Evolutionary conservation across 1,139 yeast genomes (phyloP).

Genomic region (Debaryomycetaceae sp.): DNA sequence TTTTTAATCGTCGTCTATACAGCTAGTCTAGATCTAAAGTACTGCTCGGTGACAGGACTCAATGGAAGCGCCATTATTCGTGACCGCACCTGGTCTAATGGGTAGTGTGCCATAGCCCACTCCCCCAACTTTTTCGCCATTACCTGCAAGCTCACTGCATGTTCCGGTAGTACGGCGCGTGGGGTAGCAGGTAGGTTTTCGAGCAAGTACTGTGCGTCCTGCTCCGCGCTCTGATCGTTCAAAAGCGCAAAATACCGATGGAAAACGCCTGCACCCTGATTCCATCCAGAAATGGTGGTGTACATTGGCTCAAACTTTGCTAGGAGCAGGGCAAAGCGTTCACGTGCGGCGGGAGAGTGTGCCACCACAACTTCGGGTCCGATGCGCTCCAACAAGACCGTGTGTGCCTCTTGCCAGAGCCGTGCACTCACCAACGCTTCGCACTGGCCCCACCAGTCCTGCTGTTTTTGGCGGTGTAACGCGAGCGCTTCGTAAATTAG

Average conservation of each 20-base stretch:
- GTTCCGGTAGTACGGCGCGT: slow-evolving; percentile 15
- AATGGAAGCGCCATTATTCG: slow-evolving; percentile 26
- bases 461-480: slow-evolving; percentile 23
- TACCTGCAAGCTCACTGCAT: slow-evolving; percentile 39
- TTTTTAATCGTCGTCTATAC: too few species aligned
- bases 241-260: slow-evolving; percentile 30
- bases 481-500: slow-evolving; percentile 46
- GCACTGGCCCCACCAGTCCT: slow-evolving; percentile 50
- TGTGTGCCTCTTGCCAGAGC: slow-evolving; percentile 55
- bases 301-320: slow-evolving; percentile 34
- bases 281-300: slow-evolving; percentile 42
- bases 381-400: slow-evolving; percentile 39
- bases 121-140: slow-evolving; percentile 40
- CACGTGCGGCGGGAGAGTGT: slow-evolving; percentile 14
- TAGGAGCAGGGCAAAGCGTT: slow-evolving; percentile 29
- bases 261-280: slow-evolving; percentile 49
- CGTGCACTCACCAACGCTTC: slow-evolving; percentile 53
- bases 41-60: slow-evolving; percentile 37
- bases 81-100: slow-evolving; percentile 9
- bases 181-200: slow-evolving; percentile 33
- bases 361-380: slow-evolving; percentile 61
- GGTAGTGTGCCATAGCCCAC: slow-evolving; percentile 17
- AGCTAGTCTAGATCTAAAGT: too few species aligned
- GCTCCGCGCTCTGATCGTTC: slow-evolving; percentile 6
- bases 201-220: slow-evolving; percentile 18